Evolutionary conservation across 78 protist genomes (phyloP).

Genomic region (Diacronema lutheri): DNA sequence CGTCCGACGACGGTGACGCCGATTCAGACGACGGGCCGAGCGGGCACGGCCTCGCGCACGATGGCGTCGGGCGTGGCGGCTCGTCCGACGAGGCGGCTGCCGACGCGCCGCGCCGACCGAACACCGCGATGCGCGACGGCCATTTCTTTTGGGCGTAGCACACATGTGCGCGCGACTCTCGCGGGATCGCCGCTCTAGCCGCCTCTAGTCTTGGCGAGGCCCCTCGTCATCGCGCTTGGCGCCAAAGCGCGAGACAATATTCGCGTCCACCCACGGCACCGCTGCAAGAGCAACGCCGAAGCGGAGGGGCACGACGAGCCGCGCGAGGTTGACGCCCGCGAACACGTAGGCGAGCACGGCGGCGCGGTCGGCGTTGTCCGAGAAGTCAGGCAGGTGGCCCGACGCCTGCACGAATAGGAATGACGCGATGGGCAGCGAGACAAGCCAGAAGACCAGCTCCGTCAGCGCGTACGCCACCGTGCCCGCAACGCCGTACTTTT

Average conservation of each 20-base stretch:
- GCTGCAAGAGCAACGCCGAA: background rate
- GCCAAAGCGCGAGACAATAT: background rate
- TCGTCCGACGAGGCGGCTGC: too few species aligned
- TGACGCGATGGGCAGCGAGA: background rate
- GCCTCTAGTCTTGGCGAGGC: too few species aligned
- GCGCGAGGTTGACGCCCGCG: background rate
- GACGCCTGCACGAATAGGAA: background rate
- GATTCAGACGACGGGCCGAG: too few species aligned
- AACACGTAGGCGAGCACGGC: background rate
- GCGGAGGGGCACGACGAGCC: background rate
- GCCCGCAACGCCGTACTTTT: background rate
- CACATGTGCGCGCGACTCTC: too few species aligned
- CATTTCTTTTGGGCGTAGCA: too few species aligned
- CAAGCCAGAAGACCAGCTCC: background rate
- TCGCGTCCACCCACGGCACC: background rate
- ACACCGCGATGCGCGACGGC: too few species aligned
- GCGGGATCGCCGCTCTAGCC: too few species aligned
- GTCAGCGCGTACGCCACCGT: background rate
- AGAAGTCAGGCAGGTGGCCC: background rate
- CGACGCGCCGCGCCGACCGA: too few species aligned
- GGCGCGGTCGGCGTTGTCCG: background rate
- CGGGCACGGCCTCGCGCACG: too few species aligned
- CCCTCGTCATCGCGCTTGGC: too few species aligned
- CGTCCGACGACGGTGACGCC: too few species aligned
- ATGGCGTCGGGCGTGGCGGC: too few species aligned